Percentiles rank a stretch among this genome's conserved stretches.
phyloP scores from a whole-genome alignment of 257 asterid species.

The Nicotiana tabacum region DNA sequence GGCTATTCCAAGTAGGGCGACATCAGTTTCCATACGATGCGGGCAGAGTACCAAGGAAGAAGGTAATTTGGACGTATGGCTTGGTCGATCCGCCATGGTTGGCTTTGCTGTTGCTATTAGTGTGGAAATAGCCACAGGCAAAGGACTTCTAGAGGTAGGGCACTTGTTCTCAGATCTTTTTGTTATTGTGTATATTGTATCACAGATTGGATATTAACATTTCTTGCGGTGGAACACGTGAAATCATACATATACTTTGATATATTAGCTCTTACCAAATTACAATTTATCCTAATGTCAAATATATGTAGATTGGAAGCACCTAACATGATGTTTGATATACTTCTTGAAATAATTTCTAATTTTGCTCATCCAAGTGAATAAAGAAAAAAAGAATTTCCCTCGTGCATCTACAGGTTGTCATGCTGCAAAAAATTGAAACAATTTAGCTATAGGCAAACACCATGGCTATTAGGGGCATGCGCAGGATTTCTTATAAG shows the following conservation, averaged over 20 bases:
- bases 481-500: too few species aligned
- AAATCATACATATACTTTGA: neutral
- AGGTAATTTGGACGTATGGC: conserved; percentile 68
- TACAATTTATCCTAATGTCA: neutral
- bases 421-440: neutral
- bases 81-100: conserved; percentile 80
- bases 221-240: neutral
- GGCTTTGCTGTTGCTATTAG: conserved; percentile 74
- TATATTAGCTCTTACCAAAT: neutral
- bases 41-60: conserved; percentile 69
- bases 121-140: conserved; percentile 75
- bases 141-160: conserved; percentile 62
- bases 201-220: neutral
- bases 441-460: neutral
- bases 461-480: neutral
- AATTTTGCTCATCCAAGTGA: neutral
- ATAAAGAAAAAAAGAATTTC: neutral
- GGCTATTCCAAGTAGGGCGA: conserved; percentile 20
- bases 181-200: neutral
- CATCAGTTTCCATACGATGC: conserved; percentile 47
- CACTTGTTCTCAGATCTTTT: neutral
- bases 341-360: neutral
- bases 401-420: neutral
- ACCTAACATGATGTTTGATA: neutral
- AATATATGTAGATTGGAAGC: neutral